phyloP scores from a whole-genome alignment of 2,329 filamentous ascomycete genomes.

The Fusarium pseudoanthophilum region DNA sequence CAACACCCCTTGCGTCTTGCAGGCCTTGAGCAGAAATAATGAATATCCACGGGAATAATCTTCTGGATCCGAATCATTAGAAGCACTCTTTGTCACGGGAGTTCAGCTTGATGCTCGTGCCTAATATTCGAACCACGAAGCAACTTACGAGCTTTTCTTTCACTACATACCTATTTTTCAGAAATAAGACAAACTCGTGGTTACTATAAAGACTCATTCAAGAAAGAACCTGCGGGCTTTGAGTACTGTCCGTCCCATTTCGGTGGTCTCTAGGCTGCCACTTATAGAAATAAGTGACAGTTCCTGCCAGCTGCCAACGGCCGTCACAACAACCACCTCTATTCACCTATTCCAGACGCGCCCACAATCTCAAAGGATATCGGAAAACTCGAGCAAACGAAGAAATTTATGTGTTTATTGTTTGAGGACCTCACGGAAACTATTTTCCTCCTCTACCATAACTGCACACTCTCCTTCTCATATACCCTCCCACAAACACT shows the following conservation, averaged over 20 bases:
- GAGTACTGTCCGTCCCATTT: background rate
- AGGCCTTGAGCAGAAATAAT: background rate
- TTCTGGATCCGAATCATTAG: background rate
- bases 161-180: background rate
- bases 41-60: background rate
- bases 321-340: background rate
- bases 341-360: background rate
- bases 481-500: background rate
- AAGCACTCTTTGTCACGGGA: background rate
- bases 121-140: too few relatives aligned
- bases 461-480: conserved; percentile 8
- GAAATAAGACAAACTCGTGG: background rate
- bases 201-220: background rate
- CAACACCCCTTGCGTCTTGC: background rate
- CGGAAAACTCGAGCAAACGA: background rate
- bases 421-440: background rate
- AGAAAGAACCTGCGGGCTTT: background rate
- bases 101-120: background rate
- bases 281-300: conserved; percentile 8
- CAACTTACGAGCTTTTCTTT: background rate
- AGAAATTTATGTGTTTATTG: background rate
- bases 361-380: background rate
- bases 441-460: background rate
- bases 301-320: conserved; percentile 29
- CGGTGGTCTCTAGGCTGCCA: background rate